Percentiles rank a stretch among this genome's conserved stretches.
Evolutionary conservation across 495 filamentous ascomycete genomes (phyloP).

Genomic region (Jackrogersella multiformis): DNA sequence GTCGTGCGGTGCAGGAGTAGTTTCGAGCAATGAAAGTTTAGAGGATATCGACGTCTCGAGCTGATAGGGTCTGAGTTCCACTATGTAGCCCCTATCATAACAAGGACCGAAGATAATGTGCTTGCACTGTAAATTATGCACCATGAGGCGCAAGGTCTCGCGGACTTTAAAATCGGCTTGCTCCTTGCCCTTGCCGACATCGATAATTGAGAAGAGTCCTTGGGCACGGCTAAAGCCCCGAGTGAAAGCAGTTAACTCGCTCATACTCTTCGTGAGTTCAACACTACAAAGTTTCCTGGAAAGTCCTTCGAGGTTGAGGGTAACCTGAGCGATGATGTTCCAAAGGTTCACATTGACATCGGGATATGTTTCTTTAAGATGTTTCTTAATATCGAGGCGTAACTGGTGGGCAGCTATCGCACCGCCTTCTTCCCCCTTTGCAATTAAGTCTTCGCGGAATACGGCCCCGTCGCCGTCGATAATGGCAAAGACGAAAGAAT

Average conservation of each 20-base stretch:
- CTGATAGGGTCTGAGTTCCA: constrained; percentile 54
- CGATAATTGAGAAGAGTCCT: constrained; percentile 68
- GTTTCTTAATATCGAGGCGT: constrained; percentile 59
- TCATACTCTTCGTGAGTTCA: constrained; percentile 61
- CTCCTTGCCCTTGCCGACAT: constrained; percentile 69
- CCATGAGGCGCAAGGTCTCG: constrained; percentile 62
- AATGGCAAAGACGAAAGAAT: constrained; percentile 67
- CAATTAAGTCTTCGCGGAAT: constrained; percentile 66
- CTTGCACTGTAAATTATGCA: constrained; percentile 68
- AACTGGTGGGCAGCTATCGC: constrained; percentile 63
- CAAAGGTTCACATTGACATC: constrained; percentile 53
- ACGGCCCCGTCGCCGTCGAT: constrained; percentile 71
- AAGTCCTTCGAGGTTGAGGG: constrained; percentile 65
- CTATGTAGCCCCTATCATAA: constrained; percentile 68
- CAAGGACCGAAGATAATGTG: constrained; percentile 73
- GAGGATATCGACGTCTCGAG: constrained; percentile 38
- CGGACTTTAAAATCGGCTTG: constrained; percentile 67
- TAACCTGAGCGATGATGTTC: constrained; percentile 69
- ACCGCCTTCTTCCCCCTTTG: constrained; percentile 64
- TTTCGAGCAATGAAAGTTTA: constrained; percentile 47
- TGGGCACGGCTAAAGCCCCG: constrained; percentile 68
- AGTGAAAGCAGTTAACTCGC: constrained; percentile 61
- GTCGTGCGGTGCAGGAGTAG: constrained; percentile 44
- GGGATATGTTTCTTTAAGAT: constrained; percentile 52
- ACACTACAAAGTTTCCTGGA: constrained; percentile 60